Evolutionary conservation across 106 monocot genomes (phyloP).

Genomic region (Posidonia australis): DNA sequence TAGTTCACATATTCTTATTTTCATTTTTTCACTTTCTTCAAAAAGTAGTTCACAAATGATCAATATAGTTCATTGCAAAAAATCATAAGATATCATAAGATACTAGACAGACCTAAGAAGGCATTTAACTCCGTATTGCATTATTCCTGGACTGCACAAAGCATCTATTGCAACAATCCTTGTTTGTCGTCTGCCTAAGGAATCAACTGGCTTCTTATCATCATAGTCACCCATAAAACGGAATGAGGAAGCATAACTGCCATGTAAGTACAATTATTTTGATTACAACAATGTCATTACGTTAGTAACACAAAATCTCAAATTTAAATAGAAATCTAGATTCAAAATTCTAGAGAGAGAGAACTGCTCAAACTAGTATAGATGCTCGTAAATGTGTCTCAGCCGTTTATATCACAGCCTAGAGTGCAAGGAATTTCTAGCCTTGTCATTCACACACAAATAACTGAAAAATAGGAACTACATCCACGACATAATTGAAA

Average conservation of each 20-base stretch:
- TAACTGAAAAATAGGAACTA: too few species aligned
- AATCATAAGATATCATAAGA: not conserved
- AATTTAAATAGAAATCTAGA: too few species aligned
- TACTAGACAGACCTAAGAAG: slow-evolving; percentile 50
- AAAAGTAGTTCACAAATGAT: too few species aligned
- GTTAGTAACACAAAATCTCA: not conserved
- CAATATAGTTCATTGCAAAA: not conserved
- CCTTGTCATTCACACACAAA: too few species aligned
- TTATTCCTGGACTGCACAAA: slow-evolving; percentile 44
- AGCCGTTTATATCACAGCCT: too few species aligned
- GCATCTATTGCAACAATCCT: slow-evolving; percentile 91
- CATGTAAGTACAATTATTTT: slow-evolving; percentile 3
- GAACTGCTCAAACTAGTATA: too few species aligned
- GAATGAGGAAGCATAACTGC: slow-evolving; percentile 85
- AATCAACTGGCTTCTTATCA: slow-evolving; percentile 68
- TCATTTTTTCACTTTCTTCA: too few species aligned
- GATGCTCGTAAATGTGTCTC: too few species aligned
- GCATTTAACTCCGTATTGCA: slow-evolving; percentile 48
- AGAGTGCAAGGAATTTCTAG: too few species aligned
- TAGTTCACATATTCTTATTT: too few species aligned
- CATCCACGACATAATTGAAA: too few species aligned
- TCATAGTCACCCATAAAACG: slow-evolving; percentile 54
- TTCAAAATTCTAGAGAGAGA: too few species aligned
- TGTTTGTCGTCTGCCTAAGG: slow-evolving; percentile 43
- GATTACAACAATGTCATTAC: not conserved